Conservation (phyloP, 352 stramenopile genomes). For the Globisporangium nodosum region DNA sequence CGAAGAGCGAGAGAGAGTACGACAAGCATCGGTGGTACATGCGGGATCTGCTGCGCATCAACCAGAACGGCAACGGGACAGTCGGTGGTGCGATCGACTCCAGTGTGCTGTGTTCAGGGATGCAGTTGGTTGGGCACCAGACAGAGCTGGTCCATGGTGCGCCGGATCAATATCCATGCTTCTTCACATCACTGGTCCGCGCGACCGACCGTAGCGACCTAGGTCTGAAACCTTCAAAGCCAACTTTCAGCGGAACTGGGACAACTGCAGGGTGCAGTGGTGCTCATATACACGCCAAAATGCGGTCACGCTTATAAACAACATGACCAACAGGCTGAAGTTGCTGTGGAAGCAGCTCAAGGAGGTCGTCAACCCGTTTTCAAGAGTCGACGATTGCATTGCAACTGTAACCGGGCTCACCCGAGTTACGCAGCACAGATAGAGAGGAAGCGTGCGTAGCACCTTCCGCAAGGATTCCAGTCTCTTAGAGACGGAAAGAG, state of each 20-base stretch:
- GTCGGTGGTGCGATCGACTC: background rate
- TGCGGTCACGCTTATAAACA: constrained; percentile 16
- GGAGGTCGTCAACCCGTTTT: constrained; percentile 10
- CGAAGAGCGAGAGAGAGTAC: constrained; percentile 9
- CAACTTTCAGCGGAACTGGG: constrained; percentile 24
- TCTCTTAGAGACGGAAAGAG: too few species aligned
- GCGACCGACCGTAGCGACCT: too few species aligned
- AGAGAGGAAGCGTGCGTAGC: too few species aligned
- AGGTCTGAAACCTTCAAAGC: constrained; percentile 6
- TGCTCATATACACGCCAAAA: constrained; percentile 14
- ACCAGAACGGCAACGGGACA: background rate
- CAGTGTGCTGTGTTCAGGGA: background rate
- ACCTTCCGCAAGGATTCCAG: too few species aligned
- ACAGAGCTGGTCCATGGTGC: too few species aligned
- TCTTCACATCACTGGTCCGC: too few species aligned
- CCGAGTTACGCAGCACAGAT: too few species aligned
- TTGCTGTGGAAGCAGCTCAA: constrained; percentile 23
- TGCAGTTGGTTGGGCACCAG: too few species aligned
- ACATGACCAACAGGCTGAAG: constrained; percentile 26
- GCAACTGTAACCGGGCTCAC: too few species aligned
- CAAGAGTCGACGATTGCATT: constrained; percentile 2
- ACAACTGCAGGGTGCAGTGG: constrained; percentile 11
- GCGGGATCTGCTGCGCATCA: background rate
- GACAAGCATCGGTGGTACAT: constrained; percentile 8
- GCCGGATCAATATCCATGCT: background rate